Conservation (phyloP, 495 filamentous ascomycete genomes). For the Daldinia childiae region DNA sequence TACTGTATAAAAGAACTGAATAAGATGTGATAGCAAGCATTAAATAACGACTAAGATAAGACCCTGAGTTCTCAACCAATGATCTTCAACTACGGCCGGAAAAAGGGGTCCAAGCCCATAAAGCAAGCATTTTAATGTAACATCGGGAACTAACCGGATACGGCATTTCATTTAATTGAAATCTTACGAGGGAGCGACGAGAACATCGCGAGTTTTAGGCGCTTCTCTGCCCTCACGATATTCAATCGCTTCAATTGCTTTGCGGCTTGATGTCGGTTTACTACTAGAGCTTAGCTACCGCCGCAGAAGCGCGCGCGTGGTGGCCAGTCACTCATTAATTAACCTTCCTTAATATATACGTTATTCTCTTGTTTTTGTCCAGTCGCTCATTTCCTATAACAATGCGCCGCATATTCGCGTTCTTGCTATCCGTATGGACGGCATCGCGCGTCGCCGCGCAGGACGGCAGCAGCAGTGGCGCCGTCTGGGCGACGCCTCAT, state of each 20-base stretch:
- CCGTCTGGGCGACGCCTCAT: constrained; percentile 60
- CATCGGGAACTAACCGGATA: constrained; percentile 30
- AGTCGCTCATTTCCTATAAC: constrained; percentile 17
- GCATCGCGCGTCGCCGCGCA: constrained; percentile 39
- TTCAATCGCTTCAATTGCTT: background rate
- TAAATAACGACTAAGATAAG: background rate
- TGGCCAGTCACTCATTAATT: constrained; percentile 12
- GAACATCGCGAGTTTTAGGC: constrained; percentile 19
- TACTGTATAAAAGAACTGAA: background rate
- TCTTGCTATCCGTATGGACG: constrained; percentile 10
- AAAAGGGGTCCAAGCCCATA: constrained; percentile 4
- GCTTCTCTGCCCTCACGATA: background rate
- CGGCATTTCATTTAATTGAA: constrained; percentile 33
- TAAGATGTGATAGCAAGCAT: background rate
- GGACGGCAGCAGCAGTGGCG: constrained; percentile 40
- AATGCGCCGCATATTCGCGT: constrained; percentile 36
- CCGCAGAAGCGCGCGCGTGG: constrained; percentile 27
- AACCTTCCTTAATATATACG: background rate
- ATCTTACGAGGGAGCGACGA: constrained; percentile 24
- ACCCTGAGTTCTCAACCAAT: background rate
- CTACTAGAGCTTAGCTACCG: constrained; percentile 17
- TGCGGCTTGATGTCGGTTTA: constrained; percentile 26
- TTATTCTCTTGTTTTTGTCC: background rate
- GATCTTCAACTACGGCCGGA: background rate
- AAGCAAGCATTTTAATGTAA: constrained; percentile 8